Base-by-base conservation (phyloP, 2,329 filamentous ascomycete genomes). In the Cryphonectria naterciae region DNA sequence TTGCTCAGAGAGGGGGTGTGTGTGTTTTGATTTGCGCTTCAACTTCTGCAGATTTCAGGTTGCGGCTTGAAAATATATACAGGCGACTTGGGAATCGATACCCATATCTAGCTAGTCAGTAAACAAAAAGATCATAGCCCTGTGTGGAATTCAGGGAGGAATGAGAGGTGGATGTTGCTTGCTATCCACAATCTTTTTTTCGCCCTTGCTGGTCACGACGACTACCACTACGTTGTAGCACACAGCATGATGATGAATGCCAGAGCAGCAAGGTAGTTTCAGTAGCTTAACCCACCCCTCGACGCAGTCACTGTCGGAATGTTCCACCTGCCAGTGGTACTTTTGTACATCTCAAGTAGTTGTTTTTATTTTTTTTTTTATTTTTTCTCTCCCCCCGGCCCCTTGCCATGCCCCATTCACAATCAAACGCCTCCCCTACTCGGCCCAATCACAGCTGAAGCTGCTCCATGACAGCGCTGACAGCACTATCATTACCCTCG, bases 391-490 rank as follows among this genome's bases (percentile, higher is more conserved):
- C n/a, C n/a, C 19, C 32, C 32, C 32, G 37, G 0, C 3, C 7
- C n/a, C 22, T 39, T 19, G 19, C 32, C 61, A 13, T 39, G 15
- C 17, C 6, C 4, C 35, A 25, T 25, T 10, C 22, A 35, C 37
- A 4, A 39, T 11, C n/a, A 19, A 35, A 35, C 11, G 1, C 15
- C 22, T n/a, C 11, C 22, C 22, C 61, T 46, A 0, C 46, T n/a
- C 46, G 10, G 25, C n/a, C 37, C 25, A 22, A n/a, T 43, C 41
- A 64, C 22, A 64, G 61, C 37, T n/a, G 39, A 3, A 64, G 37
- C 61, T 64, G 61, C 61, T 64, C 61, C 61, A 64, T 64, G n/a
- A 64, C 8, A 11, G 61, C 61, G 19, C 37, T 64, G 4, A 64
- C 41, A 17, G 41, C 37, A 10, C n/a, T 43, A n/a, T 43, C 37